These are phyloP conservation scores for Candida xyloterini DNA, from an alignment of 805 yeast genomes.

Conservation along the genomic window DNA sequence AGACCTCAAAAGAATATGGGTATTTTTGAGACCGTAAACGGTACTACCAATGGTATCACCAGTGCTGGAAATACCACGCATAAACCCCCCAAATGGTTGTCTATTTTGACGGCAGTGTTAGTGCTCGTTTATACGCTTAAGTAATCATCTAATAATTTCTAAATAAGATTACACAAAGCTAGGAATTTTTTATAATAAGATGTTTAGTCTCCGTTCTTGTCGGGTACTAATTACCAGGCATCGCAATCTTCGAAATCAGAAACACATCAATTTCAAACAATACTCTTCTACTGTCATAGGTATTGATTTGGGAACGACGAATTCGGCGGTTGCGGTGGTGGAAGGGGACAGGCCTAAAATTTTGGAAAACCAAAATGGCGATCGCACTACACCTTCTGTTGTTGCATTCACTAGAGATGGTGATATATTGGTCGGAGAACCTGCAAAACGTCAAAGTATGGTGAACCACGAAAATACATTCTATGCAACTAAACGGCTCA, in stretches of 20 bases:
- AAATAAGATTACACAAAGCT: too few relatives aligned
- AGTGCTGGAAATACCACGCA: too few relatives aligned
- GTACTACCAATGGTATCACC: too few relatives aligned
- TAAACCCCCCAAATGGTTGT: too few relatives aligned
- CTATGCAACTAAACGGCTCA: constrained; percentile 91
- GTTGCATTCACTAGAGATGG: constrained; percentile 89
- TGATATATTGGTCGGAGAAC: constrained; percentile 88
- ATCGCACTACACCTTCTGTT: constrained; percentile 86
- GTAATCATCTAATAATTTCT: too few relatives aligned
- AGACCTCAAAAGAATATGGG: too few relatives aligned
- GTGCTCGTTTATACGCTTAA: too few relatives aligned
- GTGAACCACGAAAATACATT: constrained; percentile 92
- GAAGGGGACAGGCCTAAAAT: constrained; percentile 76
- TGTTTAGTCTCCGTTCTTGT: background rate
- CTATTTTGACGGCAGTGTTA: too few relatives aligned
- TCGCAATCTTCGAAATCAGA: background rate
- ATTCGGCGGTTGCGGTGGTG: constrained; percentile 85
- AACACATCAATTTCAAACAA: background rate
- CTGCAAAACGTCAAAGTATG: constrained; percentile 95
- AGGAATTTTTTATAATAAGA: too few relatives aligned
- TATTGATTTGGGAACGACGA: constrained; percentile 85
- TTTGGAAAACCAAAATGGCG: constrained; percentile 75
- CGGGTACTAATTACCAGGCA: background rate
- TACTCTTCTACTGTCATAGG: constrained; percentile 59
- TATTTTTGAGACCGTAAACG: too few relatives aligned